Conservation (phyloP, 768 basidiomycete genomes). For the Amanita phalloides region DNA sequence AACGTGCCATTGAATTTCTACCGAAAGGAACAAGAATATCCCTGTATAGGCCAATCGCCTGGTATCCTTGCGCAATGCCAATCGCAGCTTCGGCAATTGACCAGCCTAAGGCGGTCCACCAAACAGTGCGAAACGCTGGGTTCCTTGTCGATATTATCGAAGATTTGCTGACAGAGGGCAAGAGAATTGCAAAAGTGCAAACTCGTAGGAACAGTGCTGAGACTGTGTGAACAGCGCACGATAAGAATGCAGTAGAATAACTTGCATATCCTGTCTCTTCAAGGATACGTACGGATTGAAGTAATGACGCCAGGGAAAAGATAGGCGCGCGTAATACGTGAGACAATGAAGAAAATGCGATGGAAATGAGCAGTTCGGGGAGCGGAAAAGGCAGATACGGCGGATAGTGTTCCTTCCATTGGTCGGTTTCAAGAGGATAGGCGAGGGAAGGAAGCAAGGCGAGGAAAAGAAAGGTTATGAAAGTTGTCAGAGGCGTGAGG, state of each 20-base stretch:
- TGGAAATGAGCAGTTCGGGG: slow-evolving; percentile 52
- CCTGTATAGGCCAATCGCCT: slow-evolving; percentile 52
- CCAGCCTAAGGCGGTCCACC: slow-evolving; percentile 76
- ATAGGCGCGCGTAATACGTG: slow-evolving; percentile 42
- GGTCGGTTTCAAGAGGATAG: slow-evolving; percentile 27
- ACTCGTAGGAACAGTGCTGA: slow-evolving; percentile 45
- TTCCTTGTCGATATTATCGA: slow-evolving; percentile 45
- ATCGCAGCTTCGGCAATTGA: slow-evolving; percentile 58
- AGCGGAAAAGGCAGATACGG: slow-evolving; percentile 50
- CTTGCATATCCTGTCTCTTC: slow-evolving; percentile 11
- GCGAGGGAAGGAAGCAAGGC: slow-evolving; percentile 37
- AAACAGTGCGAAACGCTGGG: slow-evolving; percentile 51
- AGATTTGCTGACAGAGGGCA: slow-evolving; percentile 13
- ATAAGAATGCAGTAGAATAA: slow-evolving; percentile 14
- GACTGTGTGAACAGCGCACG: slow-evolving; percentile 35
- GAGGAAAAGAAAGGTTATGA: slow-evolving; percentile 38
- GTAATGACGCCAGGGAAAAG: slow-evolving; percentile 22
- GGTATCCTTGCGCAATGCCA: slow-evolving; percentile 62
- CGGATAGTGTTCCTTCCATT: slow-evolving; percentile 27
- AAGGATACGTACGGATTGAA: slow-evolving; percentile 19
- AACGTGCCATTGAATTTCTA: background rate
- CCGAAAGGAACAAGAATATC: slow-evolving; percentile 43
- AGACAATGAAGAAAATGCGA: slow-evolving; percentile 50
- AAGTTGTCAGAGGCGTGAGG: slow-evolving; percentile 44
- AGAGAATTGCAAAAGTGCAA: slow-evolving; percentile 40